A percentile compares a stretch with the other conserved stretches of the same genome.
Evolutionary conservation across 2,329 filamentous ascomycete species (phyloP).

Genomic region (Eutypella sp.): DNA sequence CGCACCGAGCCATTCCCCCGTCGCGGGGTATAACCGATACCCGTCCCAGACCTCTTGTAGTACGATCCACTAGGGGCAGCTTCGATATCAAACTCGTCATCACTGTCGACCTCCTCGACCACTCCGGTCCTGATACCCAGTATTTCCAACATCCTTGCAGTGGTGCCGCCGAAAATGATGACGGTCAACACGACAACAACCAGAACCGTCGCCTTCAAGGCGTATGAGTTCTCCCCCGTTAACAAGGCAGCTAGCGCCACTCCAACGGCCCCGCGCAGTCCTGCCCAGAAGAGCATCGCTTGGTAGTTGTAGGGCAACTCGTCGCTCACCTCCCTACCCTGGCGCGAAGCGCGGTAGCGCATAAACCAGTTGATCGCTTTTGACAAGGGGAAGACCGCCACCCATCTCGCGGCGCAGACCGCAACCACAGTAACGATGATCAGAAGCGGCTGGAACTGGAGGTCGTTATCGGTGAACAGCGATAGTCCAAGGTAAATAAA

Average conservation of each 20-base stretch:
- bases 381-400: constrained; percentile 90
- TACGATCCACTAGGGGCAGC: constrained; percentile 66
- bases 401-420: constrained; percentile 88
- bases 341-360: constrained; percentile 73
- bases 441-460: constrained; percentile 90
- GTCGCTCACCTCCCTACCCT: constrained; percentile 71
- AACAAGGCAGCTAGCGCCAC: constrained; percentile 90
- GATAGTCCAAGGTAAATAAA: constrained; percentile 97
- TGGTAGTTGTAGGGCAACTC: constrained; percentile 94
- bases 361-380: constrained; percentile 89
- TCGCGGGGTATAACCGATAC: constrained; percentile 72
- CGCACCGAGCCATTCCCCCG: constrained; percentile 54
- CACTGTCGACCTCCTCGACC: constrained; percentile 93
- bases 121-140: constrained; percentile 94
- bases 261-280: constrained; percentile 88
- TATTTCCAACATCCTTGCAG: constrained; percentile 95
- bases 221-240: constrained; percentile 73
- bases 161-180: constrained; percentile 97
- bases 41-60: constrained; percentile 72
- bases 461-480: constrained; percentile 82
- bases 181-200: constrained; percentile 96
- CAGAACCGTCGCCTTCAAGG: constrained; percentile 88
- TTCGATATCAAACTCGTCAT: constrained; percentile 98
- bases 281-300: constrained; percentile 99
- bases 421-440: constrained; percentile 89